Conservation (phyloP, 2,329 filamentous ascomycete species). For the Colletotrichum sansevieriae region DNA sequence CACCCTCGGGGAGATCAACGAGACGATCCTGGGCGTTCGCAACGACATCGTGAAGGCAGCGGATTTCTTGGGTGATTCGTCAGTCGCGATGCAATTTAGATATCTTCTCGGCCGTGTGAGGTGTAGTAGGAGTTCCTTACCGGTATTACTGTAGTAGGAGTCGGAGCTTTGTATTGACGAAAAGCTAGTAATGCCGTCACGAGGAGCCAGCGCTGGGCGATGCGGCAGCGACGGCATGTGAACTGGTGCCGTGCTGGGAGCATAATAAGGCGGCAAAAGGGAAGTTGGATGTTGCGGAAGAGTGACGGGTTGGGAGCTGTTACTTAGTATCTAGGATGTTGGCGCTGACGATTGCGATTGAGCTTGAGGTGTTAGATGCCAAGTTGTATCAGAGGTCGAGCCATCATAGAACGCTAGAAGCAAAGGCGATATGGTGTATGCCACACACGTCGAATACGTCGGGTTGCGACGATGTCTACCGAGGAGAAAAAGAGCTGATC, state of each 20-base stretch:
- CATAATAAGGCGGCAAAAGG: conserved; percentile 48
- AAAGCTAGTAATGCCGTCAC: conserved; percentile 51
- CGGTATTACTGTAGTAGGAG: conserved; percentile 71
- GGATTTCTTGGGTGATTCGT: conserved; percentile 72
- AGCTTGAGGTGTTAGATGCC: neutral
- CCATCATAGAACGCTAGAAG: neutral
- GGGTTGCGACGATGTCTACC: neutral
- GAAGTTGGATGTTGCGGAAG: neutral
- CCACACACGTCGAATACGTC: conserved; percentile 28
- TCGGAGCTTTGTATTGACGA: conserved; percentile 48
- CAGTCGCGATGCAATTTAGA: conserved; percentile 10
- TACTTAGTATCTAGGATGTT: neutral
- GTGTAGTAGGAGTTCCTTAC: conserved; percentile 51
- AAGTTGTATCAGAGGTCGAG: neutral
- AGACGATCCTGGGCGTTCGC: conserved; percentile 76
- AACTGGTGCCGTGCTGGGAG: conserved; percentile 47
- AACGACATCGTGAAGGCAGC: conserved; percentile 82
- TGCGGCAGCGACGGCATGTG: conserved; percentile 51
- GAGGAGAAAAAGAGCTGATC: neutral
- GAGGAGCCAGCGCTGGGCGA: conserved; percentile 52
- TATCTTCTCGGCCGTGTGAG: neutral
- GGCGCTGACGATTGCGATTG: neutral
- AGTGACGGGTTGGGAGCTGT: neutral
- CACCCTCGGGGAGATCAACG: conserved; percentile 67
- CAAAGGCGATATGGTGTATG: conserved; percentile 2